Percentiles rank a stretch among this genome's conserved stretches.
These are phyloP conservation scores for Bryum argenteum DNA, from an alignment of 225 moss, liverwort and hornwort species.

Conservation along the genomic window DNA sequence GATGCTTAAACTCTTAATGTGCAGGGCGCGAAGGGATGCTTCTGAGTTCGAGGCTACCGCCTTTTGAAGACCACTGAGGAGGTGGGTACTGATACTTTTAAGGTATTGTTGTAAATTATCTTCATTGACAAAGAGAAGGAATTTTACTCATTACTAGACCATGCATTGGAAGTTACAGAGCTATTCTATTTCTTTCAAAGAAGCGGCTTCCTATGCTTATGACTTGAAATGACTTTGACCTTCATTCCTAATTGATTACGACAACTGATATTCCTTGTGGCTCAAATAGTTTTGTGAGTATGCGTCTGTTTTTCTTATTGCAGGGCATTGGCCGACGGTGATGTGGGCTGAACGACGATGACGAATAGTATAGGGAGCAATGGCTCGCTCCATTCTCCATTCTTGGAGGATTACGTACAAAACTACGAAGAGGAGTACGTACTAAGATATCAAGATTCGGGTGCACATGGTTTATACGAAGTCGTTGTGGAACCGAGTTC, in stretches of 20 bases:
- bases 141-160: too few species aligned
- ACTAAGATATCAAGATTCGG: conserved; percentile 6
- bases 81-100: conserved; percentile 67
- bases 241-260: background rate
- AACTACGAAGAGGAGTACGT: background rate
- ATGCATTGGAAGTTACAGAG: background rate
- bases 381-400: conserved; percentile 28
- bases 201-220: background rate
- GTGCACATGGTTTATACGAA: conserved; percentile 9
- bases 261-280: background rate
- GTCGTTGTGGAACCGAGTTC: conserved; percentile 16
- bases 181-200: background rate
- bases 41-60: conserved; percentile 67
- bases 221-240: background rate
- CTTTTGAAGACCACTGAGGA: conserved; percentile 71
- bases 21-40: conserved; percentile 68
- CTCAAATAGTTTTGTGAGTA: conserved; percentile 16
- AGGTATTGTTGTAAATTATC: conserved; percentile 39
- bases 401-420: conserved; percentile 20
- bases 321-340: conserved; percentile 90
- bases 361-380: conserved; percentile 13
- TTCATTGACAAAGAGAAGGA: too few species aligned
- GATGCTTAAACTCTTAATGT: conserved; percentile 23
- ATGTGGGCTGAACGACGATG: conserved; percentile 74
- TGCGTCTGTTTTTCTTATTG: conserved; percentile 6